These are phyloP conservation scores for Tolypocladium ophioglossoides DNA, from an alignment of 2,329 filamentous ascomycete species.

Conservation along the genomic window DNA sequence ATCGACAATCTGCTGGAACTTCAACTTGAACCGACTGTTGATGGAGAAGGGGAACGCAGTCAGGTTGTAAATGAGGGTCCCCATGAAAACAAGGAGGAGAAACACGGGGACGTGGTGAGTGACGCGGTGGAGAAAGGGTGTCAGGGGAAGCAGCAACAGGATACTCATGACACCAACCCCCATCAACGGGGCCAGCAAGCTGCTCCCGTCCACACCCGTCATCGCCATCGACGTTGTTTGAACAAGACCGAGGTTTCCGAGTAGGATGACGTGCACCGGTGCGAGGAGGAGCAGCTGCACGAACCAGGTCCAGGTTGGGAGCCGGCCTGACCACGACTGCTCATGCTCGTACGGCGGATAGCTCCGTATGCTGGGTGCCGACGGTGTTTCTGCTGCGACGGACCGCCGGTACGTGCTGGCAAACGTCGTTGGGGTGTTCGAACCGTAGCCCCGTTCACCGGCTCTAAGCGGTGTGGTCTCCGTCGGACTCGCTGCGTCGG, in stretches of 20 bases:
- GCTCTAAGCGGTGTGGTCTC: conserved; percentile 45
- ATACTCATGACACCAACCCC: conserved; percentile 57
- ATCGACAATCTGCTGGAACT: conserved; percentile 73
- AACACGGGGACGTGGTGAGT: conserved; percentile 74
- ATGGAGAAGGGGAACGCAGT: conserved; percentile 79
- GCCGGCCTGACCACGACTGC: conserved; percentile 71
- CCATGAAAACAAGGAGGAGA: conserved; percentile 60
- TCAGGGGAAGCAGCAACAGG: conserved; percentile 62
- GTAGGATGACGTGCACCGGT: conserved; percentile 65
- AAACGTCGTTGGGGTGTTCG: conserved; percentile 37
- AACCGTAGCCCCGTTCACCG: conserved; percentile 20
- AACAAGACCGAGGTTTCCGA: conserved; percentile 66
- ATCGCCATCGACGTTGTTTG: conserved; percentile 64
- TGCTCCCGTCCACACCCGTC: conserved; percentile 75
- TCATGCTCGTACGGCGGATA: conserved; percentile 53
- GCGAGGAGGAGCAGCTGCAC: conserved; percentile 73
- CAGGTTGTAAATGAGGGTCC: conserved; percentile 77
- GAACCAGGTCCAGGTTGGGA: conserved; percentile 81
- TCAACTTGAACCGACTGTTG: conserved; percentile 72
- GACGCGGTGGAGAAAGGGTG: conserved; percentile 79
- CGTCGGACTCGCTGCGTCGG: conserved; percentile 24
- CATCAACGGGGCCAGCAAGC: conserved; percentile 61
- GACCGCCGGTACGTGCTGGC: conserved; percentile 45
- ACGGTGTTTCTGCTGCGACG: conserved; percentile 17
- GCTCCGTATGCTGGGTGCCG: conserved; percentile 12